These are phyloP conservation scores for Backusella sp. DNA, from an alignment of 192 early-diverging fungal species.

Conservation along the genomic window DNA sequence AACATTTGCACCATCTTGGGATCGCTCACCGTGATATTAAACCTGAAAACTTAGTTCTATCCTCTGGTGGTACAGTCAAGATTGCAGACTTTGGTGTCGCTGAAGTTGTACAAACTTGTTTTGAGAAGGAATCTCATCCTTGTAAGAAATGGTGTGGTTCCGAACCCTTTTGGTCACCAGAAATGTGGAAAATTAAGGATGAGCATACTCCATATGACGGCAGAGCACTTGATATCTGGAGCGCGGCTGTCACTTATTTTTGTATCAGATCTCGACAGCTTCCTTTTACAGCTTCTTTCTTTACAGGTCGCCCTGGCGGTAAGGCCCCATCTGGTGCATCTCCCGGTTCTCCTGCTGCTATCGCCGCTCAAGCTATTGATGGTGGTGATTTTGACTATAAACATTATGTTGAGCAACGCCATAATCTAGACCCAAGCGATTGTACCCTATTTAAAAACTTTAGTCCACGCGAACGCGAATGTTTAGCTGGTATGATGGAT, in stretches of 20 bases:
- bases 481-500: constrained; percentile 38
- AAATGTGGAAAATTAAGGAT: constrained; percentile 67
- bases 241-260: constrained; percentile 88
- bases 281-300: constrained; percentile 24
- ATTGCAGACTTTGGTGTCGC: constrained; percentile 99
- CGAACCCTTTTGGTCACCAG: constrained; percentile 98
- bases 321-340: not conserved
- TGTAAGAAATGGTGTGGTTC: constrained; percentile 92
- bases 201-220: constrained; percentile 83
- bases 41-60: constrained; percentile 90
- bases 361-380: constrained; percentile 24
- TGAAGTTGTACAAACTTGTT: constrained; percentile 87
- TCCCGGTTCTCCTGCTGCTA: constrained; percentile 21
- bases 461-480: constrained; percentile 28
- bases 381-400: constrained; percentile 21
- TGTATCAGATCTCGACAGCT: constrained; percentile 67
- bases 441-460: constrained; percentile 13
- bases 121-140: constrained; percentile 72
- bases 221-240: constrained; percentile 89
- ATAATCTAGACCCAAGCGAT: constrained; percentile 12
- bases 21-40: constrained; percentile 92
- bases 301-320: constrained; percentile 5
- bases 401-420: constrained; percentile 18
- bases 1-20: constrained; percentile 91
- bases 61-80: constrained; percentile 75